Conservation (phyloP, 257 asterid species). For the Fraxinus excelsior region DNA sequence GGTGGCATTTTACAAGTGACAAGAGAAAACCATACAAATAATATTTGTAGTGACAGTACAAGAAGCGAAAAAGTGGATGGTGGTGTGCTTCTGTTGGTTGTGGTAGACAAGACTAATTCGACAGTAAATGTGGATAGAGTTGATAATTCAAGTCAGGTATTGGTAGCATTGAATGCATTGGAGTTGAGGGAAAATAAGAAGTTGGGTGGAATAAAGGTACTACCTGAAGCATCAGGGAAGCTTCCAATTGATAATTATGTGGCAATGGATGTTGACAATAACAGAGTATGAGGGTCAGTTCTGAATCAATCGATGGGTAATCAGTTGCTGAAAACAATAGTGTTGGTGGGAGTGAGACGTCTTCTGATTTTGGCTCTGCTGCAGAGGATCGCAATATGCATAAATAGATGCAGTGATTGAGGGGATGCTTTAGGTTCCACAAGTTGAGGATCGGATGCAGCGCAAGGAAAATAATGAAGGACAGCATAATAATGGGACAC, state of each 20-base stretch:
- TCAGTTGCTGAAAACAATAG: too few species aligned
- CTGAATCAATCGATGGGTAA: too few species aligned
- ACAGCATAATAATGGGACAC: too few species aligned
- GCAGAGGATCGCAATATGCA: too few species aligned
- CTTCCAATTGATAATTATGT: conserved; percentile 23
- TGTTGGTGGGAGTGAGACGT: too few species aligned
- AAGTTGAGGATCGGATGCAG: too few species aligned
- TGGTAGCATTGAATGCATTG: conserved; percentile 53
- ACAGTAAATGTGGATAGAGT: conserved; percentile 31
- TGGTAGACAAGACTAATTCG: conserved; percentile 21
- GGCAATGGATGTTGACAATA: conserved; percentile 35
- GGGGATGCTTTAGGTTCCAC: too few species aligned
- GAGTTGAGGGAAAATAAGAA: conserved; percentile 50
- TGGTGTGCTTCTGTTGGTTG: conserved; percentile 20
- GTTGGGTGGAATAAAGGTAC: conserved; percentile 16
- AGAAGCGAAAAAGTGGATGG: conserved; percentile 27
- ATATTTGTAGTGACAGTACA: conserved; percentile 9
- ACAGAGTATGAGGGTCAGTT: background rate
- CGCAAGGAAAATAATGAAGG: too few species aligned
- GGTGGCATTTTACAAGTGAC: conserved; percentile 17
- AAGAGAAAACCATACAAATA: conserved; percentile 22
- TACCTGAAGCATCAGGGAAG: conserved; percentile 13
- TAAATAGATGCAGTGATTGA: too few species aligned
- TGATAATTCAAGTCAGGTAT: conserved; percentile 44
- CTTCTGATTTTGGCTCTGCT: too few species aligned